Percentiles rank a stretch among this genome's conserved stretches.
Evolutionary conservation across 352 stramenopile genomes (phyloP).

Genomic region (Phytophthora niederhauseri): DNA sequence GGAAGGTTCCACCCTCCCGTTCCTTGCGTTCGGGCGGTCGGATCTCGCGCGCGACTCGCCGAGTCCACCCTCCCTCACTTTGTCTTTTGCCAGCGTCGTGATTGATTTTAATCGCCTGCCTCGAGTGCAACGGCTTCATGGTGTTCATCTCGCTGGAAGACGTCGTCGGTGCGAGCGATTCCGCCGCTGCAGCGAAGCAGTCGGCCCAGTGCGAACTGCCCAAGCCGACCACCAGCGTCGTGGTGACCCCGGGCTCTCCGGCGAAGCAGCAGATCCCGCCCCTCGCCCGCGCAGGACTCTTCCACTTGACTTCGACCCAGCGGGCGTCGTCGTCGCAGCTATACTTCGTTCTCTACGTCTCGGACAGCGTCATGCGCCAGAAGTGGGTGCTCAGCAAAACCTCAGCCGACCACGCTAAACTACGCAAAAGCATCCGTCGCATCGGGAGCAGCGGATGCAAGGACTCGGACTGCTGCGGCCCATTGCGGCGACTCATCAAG

Average conservation of each 20-base stretch:
- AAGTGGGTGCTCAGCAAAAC: conserved; percentile 78
- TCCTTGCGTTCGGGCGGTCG: conserved; percentile 17
- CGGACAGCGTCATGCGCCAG: conserved; percentile 63
- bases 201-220: conserved; percentile 7
- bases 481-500: conserved; percentile 59
- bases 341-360: conserved; percentile 78
- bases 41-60: conserved; percentile 17
- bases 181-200: conserved; percentile 15
- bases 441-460: conserved; percentile 42
- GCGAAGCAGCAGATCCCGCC: conserved; percentile 45
- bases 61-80: conserved; percentile 24
- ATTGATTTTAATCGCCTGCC: not conserved
- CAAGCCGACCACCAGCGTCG: conserved; percentile 49
- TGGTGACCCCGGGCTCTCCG: conserved; percentile 72
- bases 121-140: conserved; percentile 39
- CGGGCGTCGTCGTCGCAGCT: conserved; percentile 14
- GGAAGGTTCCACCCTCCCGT: conserved; percentile 3
- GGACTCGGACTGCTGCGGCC: conserved; percentile 55
- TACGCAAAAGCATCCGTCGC: conserved; percentile 48
- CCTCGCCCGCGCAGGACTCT: conserved; percentile 22
- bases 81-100: conserved; percentile 14
- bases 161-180: conserved; percentile 41
- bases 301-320: conserved; percentile 26
- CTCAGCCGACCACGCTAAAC: conserved; percentile 46
- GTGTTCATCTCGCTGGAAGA: conserved; percentile 84